Evolutionary conservation across 306 rosid genomes (phyloP), one percentile per base, ranked within the genome.

Genomic region (Geum urbanum): DNA sequence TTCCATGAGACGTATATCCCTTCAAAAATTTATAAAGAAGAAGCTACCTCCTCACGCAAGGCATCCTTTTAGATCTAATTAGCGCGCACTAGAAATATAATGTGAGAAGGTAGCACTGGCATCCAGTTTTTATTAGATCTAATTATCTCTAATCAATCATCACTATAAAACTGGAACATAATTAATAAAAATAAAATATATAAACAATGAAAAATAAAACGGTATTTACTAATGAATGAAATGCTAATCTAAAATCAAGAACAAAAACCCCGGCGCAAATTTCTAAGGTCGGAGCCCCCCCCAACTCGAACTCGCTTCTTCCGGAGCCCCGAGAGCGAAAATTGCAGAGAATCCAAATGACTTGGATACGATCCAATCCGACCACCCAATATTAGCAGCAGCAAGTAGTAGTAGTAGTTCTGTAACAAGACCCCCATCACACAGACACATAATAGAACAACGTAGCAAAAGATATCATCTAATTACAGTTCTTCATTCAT

Each of bases 221-320:
- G 53, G 53, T 55, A 56, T 70, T 55, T 70, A 70, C 74, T 56
- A 70, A 56, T 43, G 22, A 22, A 55, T 13, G 12, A 70, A 41
- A 19, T 56, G 66, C 65, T 55, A 12, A 11, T 10, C 64, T 55
- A 63, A 32, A 32, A 43, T 59, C 7, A 59, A 32, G 63, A 58
- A 58, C 50, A 56, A 63, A 24, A 44, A 41, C 68, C 46, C 71
- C 35, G n/a, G n/a, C n/a, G 47, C 72, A 19, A 52, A 12, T 24
- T 40, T 50, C 72, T 39, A 40, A 9, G 20, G 63, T 22, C 43
- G 73, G 63, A 5, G 11, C 3, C 6, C 20, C 19, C 44, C 45
- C 22, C 60, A 11, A 62, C 47, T 47, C 16, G 67, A 40, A 4
- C 10, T 41, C 48, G 32, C 41, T 40, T 9, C 49, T 40, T 62